phyloP scores from a whole-genome alignment of 768 basidiomycete genomes.

The Tubosaeta sp. region DNA sequence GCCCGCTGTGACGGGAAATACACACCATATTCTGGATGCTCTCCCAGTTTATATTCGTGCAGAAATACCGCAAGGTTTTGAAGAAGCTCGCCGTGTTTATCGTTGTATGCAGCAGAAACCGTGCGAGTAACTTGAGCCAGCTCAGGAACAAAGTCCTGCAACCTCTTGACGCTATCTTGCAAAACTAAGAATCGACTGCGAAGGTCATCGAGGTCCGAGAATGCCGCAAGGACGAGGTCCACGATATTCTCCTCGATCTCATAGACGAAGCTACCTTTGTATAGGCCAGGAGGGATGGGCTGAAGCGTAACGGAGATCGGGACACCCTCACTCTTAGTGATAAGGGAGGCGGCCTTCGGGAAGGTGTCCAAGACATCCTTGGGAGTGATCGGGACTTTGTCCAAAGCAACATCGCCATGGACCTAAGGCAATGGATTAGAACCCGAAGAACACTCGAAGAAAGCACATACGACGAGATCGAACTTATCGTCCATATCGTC shows the following conservation, averaged over 20 bases:
- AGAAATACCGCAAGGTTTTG: neutral
- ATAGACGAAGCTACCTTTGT: neutral
- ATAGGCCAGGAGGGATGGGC: neutral
- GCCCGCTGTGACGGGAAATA: neutral
- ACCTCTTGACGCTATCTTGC: neutral
- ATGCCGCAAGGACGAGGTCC: neutral
- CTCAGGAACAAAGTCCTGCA: neutral
- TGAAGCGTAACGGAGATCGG: neutral
- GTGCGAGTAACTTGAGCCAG: neutral
- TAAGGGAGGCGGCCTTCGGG: neutral
- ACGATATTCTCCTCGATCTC: neutral
- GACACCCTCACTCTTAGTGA: neutral
- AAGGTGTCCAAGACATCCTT: neutral
- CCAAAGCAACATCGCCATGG: neutral
- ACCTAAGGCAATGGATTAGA: neutral
- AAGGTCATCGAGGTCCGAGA: neutral
- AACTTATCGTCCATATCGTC: neutral
- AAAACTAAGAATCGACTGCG: neutral
- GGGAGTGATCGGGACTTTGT: neutral
- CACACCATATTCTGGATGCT: neutral
- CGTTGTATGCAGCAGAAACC: neutral
- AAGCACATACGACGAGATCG: neutral
- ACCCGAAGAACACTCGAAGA: no score
- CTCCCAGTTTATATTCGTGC: neutral
- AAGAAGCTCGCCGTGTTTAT: neutral